Base-by-base conservation (phyloP, 192 early-diverging fungal genomes). In the Umbelopsis ramanniana region DNA sequence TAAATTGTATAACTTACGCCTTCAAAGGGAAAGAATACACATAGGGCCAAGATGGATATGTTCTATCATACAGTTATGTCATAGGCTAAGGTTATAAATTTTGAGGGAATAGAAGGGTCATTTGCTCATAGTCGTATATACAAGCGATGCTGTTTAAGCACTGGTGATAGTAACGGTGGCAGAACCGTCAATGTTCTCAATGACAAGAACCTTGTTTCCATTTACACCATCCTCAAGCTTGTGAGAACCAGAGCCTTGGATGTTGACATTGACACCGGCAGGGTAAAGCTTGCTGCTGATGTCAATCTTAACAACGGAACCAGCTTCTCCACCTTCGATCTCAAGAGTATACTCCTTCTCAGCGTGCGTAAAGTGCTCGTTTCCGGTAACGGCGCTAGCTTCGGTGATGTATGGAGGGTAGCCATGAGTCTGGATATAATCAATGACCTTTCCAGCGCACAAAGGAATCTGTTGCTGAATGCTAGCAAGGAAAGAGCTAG, bases 391-490 rank as follows among this genome's bases (percentile, higher is more conserved):
- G 10, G 74, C 74, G 22, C 79, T 76, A 33, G 72, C 71, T 22
- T 76, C 67, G 5, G 35, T 46, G 5, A 79, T 70, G 60, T 77
- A 79, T 8, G 87, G 87, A 7, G 85, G 80, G 46, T 79, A 85
- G 33, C 87, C 87, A 60, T 50, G 68, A 24, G 76, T 79, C 21
- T 83, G 63, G 55, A 85, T 69, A 45, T 84, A 83, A 0, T 86
- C 77, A 38, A 79, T 78, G 23, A 88, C 74, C 14, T 81, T 78
- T 37, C 76, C 75, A 52, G 84, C 80, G 37, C 80, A 80, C 23
- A 82, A 70, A 54, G 84, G 85, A 50, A 83, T 85, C 66, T 85
- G 83, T 21, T 77, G 54, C 6, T 79, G 73, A 7, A 86, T 52
- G 14, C 63, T 74, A 26, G 80, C 83, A 52, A 88, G 70, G 29